Evolutionary conservation across 2,329 filamentous ascomycete genomes (phyloP).

Genomic region (Neurospora sp.): DNA sequence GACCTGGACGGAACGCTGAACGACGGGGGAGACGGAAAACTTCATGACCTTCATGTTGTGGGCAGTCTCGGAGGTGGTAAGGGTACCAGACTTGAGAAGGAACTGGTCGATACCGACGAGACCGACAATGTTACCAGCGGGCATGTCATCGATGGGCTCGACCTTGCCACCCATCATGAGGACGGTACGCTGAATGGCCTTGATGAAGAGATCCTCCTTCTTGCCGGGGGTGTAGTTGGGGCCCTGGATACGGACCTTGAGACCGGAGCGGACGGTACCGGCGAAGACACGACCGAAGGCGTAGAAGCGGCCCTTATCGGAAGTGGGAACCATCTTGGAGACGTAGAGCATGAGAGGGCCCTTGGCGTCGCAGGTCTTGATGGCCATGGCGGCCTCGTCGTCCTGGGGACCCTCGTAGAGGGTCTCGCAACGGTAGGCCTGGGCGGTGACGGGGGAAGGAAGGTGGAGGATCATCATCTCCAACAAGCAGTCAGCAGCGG

Average conservation of each 20-base stretch:
- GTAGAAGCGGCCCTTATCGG: constrained; percentile 99
- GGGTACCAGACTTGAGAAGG: constrained; percentile 99
- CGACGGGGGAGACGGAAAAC: constrained; percentile 99
- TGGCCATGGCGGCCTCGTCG: constrained; percentile 87
- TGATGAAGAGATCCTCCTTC: constrained; percentile 99
- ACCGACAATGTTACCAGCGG: constrained; percentile 99
- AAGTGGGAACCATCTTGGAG: constrained; percentile 99
- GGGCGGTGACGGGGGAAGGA: constrained; percentile 88
- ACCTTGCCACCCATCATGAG: constrained; percentile 99
- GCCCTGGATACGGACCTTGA: constrained; percentile 99
- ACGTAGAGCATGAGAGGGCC: constrained; percentile 99
- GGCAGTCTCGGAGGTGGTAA: constrained; percentile 91
- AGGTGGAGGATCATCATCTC: constrained; percentile 99
- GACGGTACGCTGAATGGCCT: constrained; percentile 98
- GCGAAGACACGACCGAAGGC: constrained; percentile 99
- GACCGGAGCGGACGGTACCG: constrained; percentile 92
- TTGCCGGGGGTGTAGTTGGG: constrained; percentile 97
- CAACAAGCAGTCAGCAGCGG: constrained; percentile 91
- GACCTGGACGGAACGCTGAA: constrained; percentile 96
- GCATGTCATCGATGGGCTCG: constrained; percentile 97
- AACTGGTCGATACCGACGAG: constrained; percentile 99
- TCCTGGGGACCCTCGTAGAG: constrained; percentile 96
- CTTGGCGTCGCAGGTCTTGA: constrained; percentile 97
- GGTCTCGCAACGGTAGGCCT: constrained; percentile 96
- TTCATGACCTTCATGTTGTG: constrained; percentile 99